Evolutionary conservation across 805 yeast species (phyloP).

Genomic region (Barnettozyma sp.): DNA sequence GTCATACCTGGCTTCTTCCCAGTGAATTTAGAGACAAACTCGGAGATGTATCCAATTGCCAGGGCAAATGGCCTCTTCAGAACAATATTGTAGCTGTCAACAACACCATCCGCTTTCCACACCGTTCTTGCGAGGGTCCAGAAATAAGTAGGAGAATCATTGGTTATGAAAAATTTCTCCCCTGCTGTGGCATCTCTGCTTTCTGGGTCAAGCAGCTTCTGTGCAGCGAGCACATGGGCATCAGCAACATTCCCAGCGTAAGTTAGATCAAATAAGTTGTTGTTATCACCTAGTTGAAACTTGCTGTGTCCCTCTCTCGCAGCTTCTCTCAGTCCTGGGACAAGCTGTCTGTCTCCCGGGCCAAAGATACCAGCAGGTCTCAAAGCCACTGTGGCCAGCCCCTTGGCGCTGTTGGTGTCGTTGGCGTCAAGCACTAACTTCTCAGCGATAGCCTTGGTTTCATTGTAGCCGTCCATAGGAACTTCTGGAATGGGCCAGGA

Average conservation of each 20-base stretch:
- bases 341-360: constrained; percentile 95
- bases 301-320: constrained; percentile 81
- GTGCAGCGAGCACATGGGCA: constrained; percentile 89
- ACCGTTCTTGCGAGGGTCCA: constrained; percentile 96
- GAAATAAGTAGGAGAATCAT: constrained; percentile 90
- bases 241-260: constrained; percentile 98
- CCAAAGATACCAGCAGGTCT: constrained; percentile 99
- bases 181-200: constrained; percentile 56
- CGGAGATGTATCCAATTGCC: constrained; percentile 74
- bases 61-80: constrained; percentile 73
- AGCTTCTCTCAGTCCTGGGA: constrained; percentile 84
- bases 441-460: constrained; percentile 91
- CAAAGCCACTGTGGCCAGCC: constrained; percentile 71
- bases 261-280: constrained; percentile 92
- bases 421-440: constrained; percentile 70
- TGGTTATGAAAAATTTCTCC: constrained; percentile 83
- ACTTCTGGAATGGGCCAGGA: constrained; percentile 84
- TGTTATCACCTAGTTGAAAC: constrained; percentile 91
- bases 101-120: constrained; percentile 93
- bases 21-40: constrained; percentile 56
- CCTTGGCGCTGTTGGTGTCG: constrained; percentile 53
- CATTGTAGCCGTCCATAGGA: constrained; percentile 96
- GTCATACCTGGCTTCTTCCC: constrained; percentile 92
- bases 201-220: constrained; percentile 49
- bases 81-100: constrained; percentile 61